Conservation (phyloP, 306 rosid genomes). For the Castanea mollissima region DNA sequence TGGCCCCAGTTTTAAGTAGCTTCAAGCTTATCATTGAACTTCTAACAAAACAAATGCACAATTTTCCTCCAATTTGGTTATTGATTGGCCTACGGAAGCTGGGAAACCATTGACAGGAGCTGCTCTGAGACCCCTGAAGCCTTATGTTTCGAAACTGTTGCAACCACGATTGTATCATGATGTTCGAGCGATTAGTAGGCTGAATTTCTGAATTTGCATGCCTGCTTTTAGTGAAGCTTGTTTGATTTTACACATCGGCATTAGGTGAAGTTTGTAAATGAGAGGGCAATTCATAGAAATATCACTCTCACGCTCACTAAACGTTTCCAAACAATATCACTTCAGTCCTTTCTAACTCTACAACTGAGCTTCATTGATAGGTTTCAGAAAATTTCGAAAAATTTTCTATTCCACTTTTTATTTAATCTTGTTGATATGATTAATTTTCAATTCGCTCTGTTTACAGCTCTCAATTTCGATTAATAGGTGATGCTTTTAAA, state of each 20-base stretch:
- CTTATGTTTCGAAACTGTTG: slow-evolving; percentile 15
- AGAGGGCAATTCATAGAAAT: slow-evolving; percentile 11
- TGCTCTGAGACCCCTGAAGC: slow-evolving; percentile 7
- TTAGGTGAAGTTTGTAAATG: slow-evolving; percentile 39
- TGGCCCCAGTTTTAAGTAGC: slow-evolving; percentile 55
- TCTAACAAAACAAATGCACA: slow-evolving; percentile 23
- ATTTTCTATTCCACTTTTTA: too few species aligned
- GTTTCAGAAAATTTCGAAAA: too few species aligned
- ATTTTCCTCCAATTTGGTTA: background rate
- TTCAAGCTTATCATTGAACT: slow-evolving; percentile 22
- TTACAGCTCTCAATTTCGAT: background rate
- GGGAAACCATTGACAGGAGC: background rate
- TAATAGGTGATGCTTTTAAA: background rate
- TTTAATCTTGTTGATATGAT: background rate
- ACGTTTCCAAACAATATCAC: slow-evolving; percentile 21
- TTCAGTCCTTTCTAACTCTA: background rate
- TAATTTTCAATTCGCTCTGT: background rate
- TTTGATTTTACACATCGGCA: slow-evolving; percentile 2
- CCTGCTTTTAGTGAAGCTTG: background rate
- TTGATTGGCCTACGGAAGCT: slow-evolving; percentile 3
- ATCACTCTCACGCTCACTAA: slow-evolving; percentile 1
- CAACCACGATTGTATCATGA: background rate
- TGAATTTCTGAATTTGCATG: slow-evolving; percentile 21
- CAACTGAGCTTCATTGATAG: slow-evolving; percentile 7
- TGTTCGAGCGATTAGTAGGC: slow-evolving; percentile 22